Evolutionary conservation across 2,329 filamentous ascomycete species (phyloP).

Genomic region (Calonectria henricotiae): DNA sequence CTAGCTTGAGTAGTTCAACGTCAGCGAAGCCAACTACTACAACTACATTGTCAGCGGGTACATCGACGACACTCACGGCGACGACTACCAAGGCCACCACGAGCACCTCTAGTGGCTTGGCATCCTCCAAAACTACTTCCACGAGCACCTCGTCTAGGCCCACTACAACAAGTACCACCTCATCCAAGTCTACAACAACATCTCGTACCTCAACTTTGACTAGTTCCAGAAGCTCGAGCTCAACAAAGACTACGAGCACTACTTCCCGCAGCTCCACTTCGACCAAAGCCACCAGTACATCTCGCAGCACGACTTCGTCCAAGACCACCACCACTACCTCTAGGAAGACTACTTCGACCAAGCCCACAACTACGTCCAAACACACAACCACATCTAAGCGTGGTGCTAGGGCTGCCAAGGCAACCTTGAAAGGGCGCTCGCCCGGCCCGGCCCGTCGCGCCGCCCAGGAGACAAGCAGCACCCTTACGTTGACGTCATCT

Average conservation of each 20-base stretch:
- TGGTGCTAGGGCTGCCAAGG: neutral
- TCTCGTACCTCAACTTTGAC: neutral
- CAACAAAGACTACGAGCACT: neutral
- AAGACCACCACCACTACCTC: neutral
- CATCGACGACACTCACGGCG: constrained; percentile 1
- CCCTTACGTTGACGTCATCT: neutral
- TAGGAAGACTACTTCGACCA: neutral
- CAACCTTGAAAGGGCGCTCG: neutral
- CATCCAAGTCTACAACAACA: neutral
- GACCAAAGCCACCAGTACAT: neutral
- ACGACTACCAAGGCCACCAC: constrained; percentile 38
- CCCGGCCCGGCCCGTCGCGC: neutral
- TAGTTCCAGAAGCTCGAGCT: neutral
- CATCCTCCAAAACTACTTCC: constrained; percentile 23
- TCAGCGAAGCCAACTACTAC: constrained; percentile 22
- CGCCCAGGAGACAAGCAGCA: neutral
- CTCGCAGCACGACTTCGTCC: neutral
- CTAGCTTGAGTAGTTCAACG: neutral
- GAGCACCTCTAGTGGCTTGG: constrained; percentile 39
- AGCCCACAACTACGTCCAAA: neutral
- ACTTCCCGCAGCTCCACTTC: neutral
- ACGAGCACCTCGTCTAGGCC: neutral
- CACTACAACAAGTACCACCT: neutral
- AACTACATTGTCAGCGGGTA: constrained; percentile 15
- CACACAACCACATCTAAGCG: neutral